These are phyloP conservation scores for Podaxis carcinomalis DNA, from an alignment of 768 basidiomycete species.

Conservation along the genomic window DNA sequence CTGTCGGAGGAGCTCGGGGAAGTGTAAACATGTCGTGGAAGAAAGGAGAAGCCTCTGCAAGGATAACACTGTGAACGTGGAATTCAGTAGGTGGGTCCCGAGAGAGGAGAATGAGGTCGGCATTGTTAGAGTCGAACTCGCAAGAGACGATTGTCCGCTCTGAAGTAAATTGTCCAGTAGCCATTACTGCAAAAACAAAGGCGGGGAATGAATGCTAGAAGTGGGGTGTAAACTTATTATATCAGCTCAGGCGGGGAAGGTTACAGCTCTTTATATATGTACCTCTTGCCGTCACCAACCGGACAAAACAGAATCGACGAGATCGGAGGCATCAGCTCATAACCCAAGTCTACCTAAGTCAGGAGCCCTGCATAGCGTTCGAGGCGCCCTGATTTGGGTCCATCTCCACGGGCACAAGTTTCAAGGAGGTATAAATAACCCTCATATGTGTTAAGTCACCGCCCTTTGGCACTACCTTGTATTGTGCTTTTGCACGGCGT, in stretches of 20 bases:
- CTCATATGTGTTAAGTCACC: neutral
- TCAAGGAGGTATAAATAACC: neutral
- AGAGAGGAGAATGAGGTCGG: constrained; percentile 52
- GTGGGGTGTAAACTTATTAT: neutral
- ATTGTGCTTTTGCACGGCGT: neutral
- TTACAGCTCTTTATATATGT: neutral
- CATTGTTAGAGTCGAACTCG: constrained; percentile 30
- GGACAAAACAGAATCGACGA: neutral
- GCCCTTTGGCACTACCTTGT: neutral
- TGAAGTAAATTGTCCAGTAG: neutral
- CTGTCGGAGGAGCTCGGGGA: constrained; percentile 41
- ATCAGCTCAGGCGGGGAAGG: neutral
- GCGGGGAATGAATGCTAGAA: neutral
- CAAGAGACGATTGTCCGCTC: neutral
- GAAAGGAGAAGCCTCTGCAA: constrained; percentile 61
- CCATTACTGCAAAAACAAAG: neutral
- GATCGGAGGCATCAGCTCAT: neutral
- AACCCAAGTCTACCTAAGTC: neutral
- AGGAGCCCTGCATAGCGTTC: neutral
- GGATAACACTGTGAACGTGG: constrained; percentile 56
- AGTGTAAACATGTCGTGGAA: constrained; percentile 67
- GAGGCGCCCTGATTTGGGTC: neutral
- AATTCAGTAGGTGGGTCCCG: constrained; percentile 40
- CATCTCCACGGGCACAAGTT: neutral
- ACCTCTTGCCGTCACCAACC: neutral